Conservation (phyloP, 2,329 filamentous ascomycete species). For the Hypoxylon sp. region DNA sequence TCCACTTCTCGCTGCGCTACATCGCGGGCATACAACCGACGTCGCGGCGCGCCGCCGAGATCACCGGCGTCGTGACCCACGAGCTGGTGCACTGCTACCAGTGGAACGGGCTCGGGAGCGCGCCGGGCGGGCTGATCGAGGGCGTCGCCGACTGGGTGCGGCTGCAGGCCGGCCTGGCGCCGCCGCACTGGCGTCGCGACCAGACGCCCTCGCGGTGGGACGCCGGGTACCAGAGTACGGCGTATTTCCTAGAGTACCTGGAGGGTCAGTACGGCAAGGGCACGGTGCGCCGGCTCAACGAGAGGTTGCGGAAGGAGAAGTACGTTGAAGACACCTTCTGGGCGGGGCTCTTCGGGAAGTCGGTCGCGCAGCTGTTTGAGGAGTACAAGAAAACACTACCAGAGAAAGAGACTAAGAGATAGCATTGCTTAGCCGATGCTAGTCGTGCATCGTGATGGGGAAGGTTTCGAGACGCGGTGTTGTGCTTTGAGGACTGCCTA, state of each 20-base stretch:
- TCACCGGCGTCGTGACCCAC: slow-evolving; percentile 85
- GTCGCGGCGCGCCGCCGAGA: slow-evolving; percentile 64
- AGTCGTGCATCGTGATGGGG: too few species aligned
- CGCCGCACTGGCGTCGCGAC: slow-evolving; percentile 80
- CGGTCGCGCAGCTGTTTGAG: slow-evolving; percentile 75
- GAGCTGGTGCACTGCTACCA: slow-evolving; percentile 97
- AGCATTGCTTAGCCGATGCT: not conserved
- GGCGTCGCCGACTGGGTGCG: slow-evolving; percentile 95
- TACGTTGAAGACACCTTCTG: slow-evolving; percentile 74
- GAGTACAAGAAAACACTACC: slow-evolving; percentile 65
- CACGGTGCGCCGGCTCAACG: slow-evolving; percentile 71
- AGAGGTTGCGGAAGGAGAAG: slow-evolving; percentile 66
- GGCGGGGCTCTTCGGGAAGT: slow-evolving; percentile 71
- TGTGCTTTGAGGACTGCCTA: too few species aligned
- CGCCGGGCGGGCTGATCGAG: slow-evolving; percentile 83
- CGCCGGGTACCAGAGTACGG: slow-evolving; percentile 87
- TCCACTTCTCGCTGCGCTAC: slow-evolving; percentile 85
- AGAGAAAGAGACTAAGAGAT: slow-evolving; percentile 34
- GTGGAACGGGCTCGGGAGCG: slow-evolving; percentile 69
- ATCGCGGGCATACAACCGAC: slow-evolving; percentile 62
- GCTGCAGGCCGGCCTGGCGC: slow-evolving; percentile 73
- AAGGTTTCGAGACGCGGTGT: too few species aligned
- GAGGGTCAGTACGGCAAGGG: slow-evolving; percentile 71
- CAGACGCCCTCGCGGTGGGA: slow-evolving; percentile 72
- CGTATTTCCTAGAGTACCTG: slow-evolving; percentile 88